Evolutionary conservation across 2,329 filamentous ascomycete species (phyloP).

Genomic region (Cordyceps pruinosa): DNA sequence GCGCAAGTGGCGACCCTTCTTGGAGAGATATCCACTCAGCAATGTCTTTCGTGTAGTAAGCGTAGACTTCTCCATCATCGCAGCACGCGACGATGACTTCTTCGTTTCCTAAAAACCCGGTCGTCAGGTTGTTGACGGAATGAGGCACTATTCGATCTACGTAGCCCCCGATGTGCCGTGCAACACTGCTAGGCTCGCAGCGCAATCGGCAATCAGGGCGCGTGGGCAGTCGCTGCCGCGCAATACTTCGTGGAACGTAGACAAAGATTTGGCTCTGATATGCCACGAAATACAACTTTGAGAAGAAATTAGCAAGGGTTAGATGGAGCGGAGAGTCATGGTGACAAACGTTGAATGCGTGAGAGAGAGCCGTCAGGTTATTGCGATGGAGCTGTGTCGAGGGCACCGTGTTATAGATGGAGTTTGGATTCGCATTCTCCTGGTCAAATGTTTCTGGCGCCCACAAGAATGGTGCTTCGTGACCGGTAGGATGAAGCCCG

Average conservation of each 20-base stretch:
- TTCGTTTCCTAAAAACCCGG: slow-evolving; percentile 60
- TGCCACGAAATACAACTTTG: slow-evolving; percentile 53
- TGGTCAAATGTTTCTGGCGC: slow-evolving; percentile 17
- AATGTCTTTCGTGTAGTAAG: slow-evolving; percentile 56
- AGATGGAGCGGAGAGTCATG: neutral
- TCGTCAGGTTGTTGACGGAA: slow-evolving; percentile 60
- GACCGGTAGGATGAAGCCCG: slow-evolving; percentile 19
- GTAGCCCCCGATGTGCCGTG: slow-evolving; percentile 39
- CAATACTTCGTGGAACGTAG: slow-evolving; percentile 42
- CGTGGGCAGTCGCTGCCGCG: slow-evolving; percentile 40
- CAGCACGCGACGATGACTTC: slow-evolving; percentile 63
- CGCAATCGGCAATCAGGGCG: slow-evolving; percentile 44
- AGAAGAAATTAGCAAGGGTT: slow-evolving; percentile 10
- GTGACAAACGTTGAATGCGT: slow-evolving; percentile 44
- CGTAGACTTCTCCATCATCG: slow-evolving; percentile 70
- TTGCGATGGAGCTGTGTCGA: slow-evolving; percentile 36
- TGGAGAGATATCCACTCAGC: slow-evolving; percentile 35
- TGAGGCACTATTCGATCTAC: slow-evolving; percentile 49
- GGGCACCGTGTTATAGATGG: neutral
- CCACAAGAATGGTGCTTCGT: slow-evolving; percentile 25
- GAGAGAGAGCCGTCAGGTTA: slow-evolving; percentile 53
- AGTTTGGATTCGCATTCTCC: neutral
- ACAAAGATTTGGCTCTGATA: slow-evolving; percentile 52
- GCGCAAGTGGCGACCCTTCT: neutral
- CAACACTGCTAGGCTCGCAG: slow-evolving; percentile 35